Base-by-base conservation (phyloP, 805 yeast genomes). In the Kluyveromyces nonfermentans region DNA sequence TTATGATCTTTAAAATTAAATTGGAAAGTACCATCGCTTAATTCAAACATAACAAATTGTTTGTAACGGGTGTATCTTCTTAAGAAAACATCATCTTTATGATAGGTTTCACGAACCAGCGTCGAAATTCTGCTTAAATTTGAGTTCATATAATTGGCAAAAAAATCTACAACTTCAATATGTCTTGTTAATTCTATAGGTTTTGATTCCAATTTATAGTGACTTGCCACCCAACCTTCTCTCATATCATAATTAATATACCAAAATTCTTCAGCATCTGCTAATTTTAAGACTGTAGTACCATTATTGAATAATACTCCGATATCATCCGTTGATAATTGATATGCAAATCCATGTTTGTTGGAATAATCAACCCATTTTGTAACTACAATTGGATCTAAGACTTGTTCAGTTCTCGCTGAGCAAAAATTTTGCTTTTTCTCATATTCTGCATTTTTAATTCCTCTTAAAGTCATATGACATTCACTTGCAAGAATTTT, bases 311-410 rank as follows among this genome's bases (percentile, higher is more conserved):
- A 90, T 46, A 85, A 69, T 12, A 89, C 96, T 17, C 97, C 97
- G 52, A 87, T 85, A 51, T 84, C 85, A 47, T 90, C 93, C 37
- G 88, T 84, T 17, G 90, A 85, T 45, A 93, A 68, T 60, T 93
- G 96, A 62, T 90, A 93, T 4, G 96, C 85, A 59, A 93, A 82
- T 1, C 98, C 98, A 64, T 90, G 94, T 62, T 84, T 87, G 67
- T 89, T 88, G 21, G 96, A 84, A 62, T 90, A 93, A 62, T 93
- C 99, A 22, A 94, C 97, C 99, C 99, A 93, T 61, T 90, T 89
- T 48, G 94, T 84, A 35, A 90, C 79, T 47, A 85, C 76, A 16
- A 78, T 75, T 10, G 89, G 94, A 49, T 76, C 74, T 44, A 61
- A 63, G 10, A 58, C 48, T 19, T 64, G 62, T 47, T 55, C 51